Percentiles rank a stretch among this genome's conserved stretches.
Conservation (phyloP, 2,329 filamentous ascomycete genomes). For the Colletotrichum lentis region DNA sequence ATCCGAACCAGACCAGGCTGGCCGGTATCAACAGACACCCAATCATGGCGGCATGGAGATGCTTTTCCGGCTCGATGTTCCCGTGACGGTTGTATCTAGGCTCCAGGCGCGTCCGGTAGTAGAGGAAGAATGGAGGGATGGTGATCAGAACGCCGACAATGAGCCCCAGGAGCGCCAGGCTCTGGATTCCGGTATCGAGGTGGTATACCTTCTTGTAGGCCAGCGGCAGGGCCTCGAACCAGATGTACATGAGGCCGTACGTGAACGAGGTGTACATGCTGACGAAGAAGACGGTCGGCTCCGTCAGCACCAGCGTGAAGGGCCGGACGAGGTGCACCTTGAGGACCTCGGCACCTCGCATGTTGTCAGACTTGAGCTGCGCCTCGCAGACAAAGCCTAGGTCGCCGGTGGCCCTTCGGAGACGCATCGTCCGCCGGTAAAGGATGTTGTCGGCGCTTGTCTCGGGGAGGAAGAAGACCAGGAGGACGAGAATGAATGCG, state of each 20-base stretch:
- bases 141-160: conserved; percentile 26
- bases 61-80: conserved; percentile 23
- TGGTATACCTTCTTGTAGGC: conserved; percentile 35
- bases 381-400: conserved; percentile 19
- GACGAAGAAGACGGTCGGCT: conserved; percentile 29
- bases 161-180: conserved; percentile 17
- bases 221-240: conserved; percentile 27
- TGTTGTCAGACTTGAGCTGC: conserved; percentile 34
- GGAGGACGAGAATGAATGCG: conserved; percentile 28
- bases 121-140: conserved; percentile 26
- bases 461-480: conserved; percentile 42
- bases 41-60: conserved; percentile 19
- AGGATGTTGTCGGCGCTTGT: conserved; percentile 42
- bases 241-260: conserved; percentile 35
- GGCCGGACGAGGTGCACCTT: conserved; percentile 27
- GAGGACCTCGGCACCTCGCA: conserved; percentile 36
- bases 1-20: conserved; percentile 31
- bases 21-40: conserved; percentile 19
- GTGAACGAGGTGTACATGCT: conserved; percentile 23
- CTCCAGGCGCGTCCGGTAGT: conserved; percentile 25
- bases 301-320: conserved; percentile 24
- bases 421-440: conserved; percentile 37
- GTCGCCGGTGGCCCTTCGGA: conserved; percentile 38
- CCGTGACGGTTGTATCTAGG: conserved; percentile 19
- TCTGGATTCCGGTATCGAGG: conserved; percentile 16